phyloP scores from a whole-genome alignment of 768 basidiomycete species.

The Leccinum olivaceopallidum region DNA sequence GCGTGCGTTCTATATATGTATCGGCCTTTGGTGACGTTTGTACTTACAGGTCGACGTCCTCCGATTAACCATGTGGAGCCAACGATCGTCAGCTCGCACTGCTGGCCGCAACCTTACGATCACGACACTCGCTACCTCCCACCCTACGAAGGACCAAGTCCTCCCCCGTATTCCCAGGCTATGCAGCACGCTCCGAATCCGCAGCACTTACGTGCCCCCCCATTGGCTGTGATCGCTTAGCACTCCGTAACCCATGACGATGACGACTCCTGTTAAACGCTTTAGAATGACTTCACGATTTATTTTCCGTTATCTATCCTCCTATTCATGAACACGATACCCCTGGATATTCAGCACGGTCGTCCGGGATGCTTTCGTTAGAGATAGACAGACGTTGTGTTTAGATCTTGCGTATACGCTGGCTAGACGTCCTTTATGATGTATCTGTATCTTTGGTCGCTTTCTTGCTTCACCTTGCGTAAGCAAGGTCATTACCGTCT shows the following conservation, averaged over 20 bases:
- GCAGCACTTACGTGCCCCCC: background rate
- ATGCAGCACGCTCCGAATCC: background rate
- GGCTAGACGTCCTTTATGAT: background rate
- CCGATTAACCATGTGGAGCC: conserved; percentile 7
- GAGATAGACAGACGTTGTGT: background rate
- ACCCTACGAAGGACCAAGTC: conserved; percentile 12
- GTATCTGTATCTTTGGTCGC: background rate
- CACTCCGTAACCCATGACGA: background rate
- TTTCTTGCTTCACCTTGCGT: background rate
- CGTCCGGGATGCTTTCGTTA: background rate
- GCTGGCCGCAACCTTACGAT: background rate
- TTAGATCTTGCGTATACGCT: background rate
- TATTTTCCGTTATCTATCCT: background rate
- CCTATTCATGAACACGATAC: conserved; percentile 4
- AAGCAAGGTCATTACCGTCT: too few relatives aligned
- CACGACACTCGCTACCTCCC: background rate
- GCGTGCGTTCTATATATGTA: background rate
- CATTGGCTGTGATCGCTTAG: background rate
- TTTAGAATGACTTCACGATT: background rate
- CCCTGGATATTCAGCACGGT: background rate
- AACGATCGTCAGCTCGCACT: background rate
- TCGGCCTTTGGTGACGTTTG: background rate
- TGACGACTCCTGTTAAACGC: background rate
- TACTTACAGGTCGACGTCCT: background rate
- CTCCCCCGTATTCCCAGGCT: conserved; percentile 12